Evolutionary conservation across 2,329 filamentous ascomycete species (phyloP).

Genomic region (Chaetomium olivaceum): DNA sequence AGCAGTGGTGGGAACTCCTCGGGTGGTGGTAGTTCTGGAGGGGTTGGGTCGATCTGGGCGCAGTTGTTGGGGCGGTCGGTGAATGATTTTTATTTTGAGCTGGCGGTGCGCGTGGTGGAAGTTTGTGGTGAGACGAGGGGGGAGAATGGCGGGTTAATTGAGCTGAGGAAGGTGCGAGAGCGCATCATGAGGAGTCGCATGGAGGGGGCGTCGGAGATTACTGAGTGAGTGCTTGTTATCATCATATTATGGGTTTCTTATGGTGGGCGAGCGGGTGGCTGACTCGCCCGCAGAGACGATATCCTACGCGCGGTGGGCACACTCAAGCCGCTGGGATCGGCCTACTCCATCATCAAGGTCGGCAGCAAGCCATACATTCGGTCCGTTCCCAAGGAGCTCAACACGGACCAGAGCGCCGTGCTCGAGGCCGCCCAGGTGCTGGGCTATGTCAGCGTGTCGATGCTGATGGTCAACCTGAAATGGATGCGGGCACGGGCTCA

Average conservation of each 20-base stretch:
- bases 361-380: constrained; percentile 85
- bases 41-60: constrained; percentile 77
- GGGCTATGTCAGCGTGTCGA: constrained; percentile 85
- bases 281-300: constrained; percentile 66
- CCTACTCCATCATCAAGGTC: constrained; percentile 81
- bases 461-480: constrained; percentile 80
- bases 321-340: constrained; percentile 81
- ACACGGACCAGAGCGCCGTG: constrained; percentile 88
- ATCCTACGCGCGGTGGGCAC: constrained; percentile 86
- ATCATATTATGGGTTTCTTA: not conserved
- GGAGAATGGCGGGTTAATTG: constrained; percentile 92
- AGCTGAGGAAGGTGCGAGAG: constrained; percentile 76
- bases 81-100: constrained; percentile 98
- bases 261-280: not conserved
- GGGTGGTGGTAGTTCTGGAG: constrained; percentile 48
- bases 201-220: constrained; percentile 76
- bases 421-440: constrained; percentile 88
- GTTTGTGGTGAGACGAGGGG: constrained; percentile 81
- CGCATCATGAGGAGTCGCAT: constrained; percentile 70
- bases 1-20: constrained; percentile 55
- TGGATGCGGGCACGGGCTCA: constrained; percentile 85
- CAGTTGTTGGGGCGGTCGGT: constrained; percentile 88
- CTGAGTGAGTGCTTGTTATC: constrained; percentile 58
- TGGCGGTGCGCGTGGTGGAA: constrained; percentile 93
- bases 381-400: constrained; percentile 91